Evolutionary conservation across 805 yeast species (phyloP).

Genomic region (Pichia californica): DNA sequence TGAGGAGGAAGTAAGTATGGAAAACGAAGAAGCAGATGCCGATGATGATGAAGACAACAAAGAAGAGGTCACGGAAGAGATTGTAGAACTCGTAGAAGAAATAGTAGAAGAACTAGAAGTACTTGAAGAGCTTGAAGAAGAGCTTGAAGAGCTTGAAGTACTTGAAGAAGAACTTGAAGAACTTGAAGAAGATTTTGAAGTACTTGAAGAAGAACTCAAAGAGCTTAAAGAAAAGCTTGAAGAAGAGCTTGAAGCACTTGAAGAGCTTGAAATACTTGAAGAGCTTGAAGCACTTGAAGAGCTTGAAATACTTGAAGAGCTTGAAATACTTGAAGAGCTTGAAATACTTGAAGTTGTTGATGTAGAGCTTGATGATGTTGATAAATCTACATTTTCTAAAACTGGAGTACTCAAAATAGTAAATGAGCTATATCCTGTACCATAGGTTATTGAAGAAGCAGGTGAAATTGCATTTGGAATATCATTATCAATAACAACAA

Average conservation of each 20-base stretch:
- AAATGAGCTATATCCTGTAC: slow-evolving; percentile 6
- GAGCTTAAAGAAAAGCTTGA: not conserved
- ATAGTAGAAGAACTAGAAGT: not conserved
- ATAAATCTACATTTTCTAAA: not conserved
- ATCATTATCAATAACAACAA: slow-evolving; percentile 29
- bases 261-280: not conserved
- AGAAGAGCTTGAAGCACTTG: not conserved
- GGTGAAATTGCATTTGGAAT: slow-evolving; percentile 25
- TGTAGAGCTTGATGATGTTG: not conserved
- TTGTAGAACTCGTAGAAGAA: not conserved
- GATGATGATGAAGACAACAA: not conserved
- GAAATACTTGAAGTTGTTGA: not conserved
- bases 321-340: not conserved
- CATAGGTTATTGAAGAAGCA: slow-evolving; percentile 6
- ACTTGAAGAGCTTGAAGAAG: too few species aligned
- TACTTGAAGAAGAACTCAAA: not conserved
- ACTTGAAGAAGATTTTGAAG: not conserved
- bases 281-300: not conserved
- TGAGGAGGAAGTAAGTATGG: too few species aligned
- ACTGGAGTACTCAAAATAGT: slow-evolving; percentile 7
- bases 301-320: not conserved
- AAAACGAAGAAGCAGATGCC: not conserved
- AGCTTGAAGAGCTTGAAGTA: not conserved
- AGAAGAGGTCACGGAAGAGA: not conserved
- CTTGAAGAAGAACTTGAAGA: not conserved